Evolutionary conservation across 331 rosid species (phyloP).

Genomic region (Malus hybrid): DNA sequence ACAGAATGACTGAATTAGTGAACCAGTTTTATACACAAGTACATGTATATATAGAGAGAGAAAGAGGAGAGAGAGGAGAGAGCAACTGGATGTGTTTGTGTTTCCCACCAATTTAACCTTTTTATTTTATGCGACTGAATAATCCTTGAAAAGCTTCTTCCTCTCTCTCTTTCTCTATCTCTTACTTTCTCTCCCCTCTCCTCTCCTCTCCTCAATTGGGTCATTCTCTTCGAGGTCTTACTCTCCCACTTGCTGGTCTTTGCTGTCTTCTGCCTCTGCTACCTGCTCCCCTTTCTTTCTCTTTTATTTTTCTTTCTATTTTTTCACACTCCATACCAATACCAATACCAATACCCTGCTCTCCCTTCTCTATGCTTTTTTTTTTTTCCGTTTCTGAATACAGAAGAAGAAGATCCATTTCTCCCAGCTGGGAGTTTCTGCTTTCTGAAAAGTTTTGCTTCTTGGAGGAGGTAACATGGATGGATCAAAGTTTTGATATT

Average conservation of each 20-base stretch:
- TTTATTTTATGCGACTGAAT: conserved; percentile 42
- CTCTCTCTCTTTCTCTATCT: background rate
- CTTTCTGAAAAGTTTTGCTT: conserved; percentile 16
- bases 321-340: background rate
- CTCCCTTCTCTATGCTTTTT: conserved; percentile 27
- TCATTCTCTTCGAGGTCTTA: conserved; percentile 67
- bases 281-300: conserved; percentile 24
- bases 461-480: conserved; percentile 27
- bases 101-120: conserved; percentile 62
- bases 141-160: conserved; percentile 24
- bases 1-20: background rate
- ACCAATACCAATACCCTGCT: conserved; percentile 14
- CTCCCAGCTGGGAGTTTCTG: conserved; percentile 1
- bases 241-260: conserved; percentile 70
- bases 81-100: conserved; percentile 22
- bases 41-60: too few relatives aligned
- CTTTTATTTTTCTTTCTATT: conserved; percentile 16
- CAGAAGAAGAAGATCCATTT: conserved; percentile 42
- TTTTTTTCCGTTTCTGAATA: conserved; percentile 10
- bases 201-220: conserved; percentile 51
- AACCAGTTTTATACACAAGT: background rate
- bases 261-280: conserved; percentile 41
- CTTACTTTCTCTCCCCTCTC: background rate
- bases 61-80: background rate
- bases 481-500: conserved; percentile 24